Base-by-base conservation (phyloP, 495 filamentous ascomycete genomes). In the Penicillium robsamsonii region DNA sequence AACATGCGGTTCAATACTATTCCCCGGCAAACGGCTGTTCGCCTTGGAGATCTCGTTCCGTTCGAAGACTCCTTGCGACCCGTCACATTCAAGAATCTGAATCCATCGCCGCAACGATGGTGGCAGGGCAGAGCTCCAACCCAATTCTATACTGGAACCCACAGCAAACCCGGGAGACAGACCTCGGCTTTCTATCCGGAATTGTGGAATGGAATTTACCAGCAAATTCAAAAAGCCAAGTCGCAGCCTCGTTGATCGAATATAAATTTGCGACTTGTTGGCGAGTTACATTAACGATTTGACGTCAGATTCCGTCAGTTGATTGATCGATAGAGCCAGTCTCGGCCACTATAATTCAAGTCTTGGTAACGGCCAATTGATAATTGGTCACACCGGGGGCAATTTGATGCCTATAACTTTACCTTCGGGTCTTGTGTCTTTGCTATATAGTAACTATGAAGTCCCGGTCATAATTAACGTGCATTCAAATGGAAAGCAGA, bases 1-100 rank as follows among this genome's bases (percentile, higher is more conserved):
- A 92, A 87, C 13, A 85, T 92, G 76, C 85, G 83, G 24, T 74
- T 87, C 44, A 76, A 74, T 3, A 70, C 74, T 0, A 73, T 76
- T 29, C 75, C 75, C 1, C 69, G 74, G 2, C 66, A 65, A 18
- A 75, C 72, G 1, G 62, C 67, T 5, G 75, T 77, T 13, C 66
- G 68, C 29, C n/a, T 78, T 17, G 71, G 68, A 8, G 74, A 78
- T 48, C 62, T 79, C 0, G 62, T 72, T 9, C 53, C 70, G 2
- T 63, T 70, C 29, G 71, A 70, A 22, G 48, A 68, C 12, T 1
- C 50, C 1, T 13, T 71, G 9, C 70, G 75, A 3, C 76, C 76
- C 1, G 75, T 78, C n/a, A 64, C 52, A 18, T 78, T 79, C 54
- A 56, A 62, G 5, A 74, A 76, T 44, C 38, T 62, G 52, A 71